Evolutionary conservation across 1,284 basidiomycete genomes (phyloP), one percentile per base, ranked within the genome.

Genomic region (Pascua guehoae): DNA sequence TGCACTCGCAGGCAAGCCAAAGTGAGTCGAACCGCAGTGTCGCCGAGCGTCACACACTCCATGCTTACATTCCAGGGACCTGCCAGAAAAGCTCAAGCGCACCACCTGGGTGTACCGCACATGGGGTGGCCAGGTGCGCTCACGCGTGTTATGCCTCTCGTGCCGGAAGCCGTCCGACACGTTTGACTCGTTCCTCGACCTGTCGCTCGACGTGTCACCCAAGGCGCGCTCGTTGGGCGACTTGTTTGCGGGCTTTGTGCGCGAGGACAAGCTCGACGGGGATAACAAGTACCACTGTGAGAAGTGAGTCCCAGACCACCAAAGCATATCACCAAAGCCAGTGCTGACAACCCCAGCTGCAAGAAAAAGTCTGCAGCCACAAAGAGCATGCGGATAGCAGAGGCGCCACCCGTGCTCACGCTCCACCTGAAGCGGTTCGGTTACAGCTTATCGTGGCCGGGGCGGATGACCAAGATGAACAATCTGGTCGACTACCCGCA

Each of bases 211-310:
- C 74, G 88, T 97, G 2, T 61, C 63, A 55, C 82, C 84, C 58
- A 56, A 65, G 46, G 82, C 82, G 47, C 79, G 81, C 53, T 82
- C 81, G 3, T 70, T 98, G 47, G 83, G 81, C 67, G 86, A 88
- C 16, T 92, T 93, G 11, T 79, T 99, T 62, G 82, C 84, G 43
- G 87, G 86, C 62, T 98, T 97, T 69, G 85, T 89, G 17, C 86
- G 86, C 16, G 81, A 88, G 50, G 96, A 98, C 69, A 80, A 83
- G 64, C 78, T 98, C 53, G 88, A 86, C 57, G 96, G 95, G 0
- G 85, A 87, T 7, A 92, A 98, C 81, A 96, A 96, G 79, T 99
- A 99, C 79, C 91, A 93, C 73, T 99, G 96, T 77, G 95, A 98
- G 76, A 95, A 91, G 90, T 95, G 71, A 68, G 87, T 81, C 24